Evolutionary conservation across 108 stramenopile genomes (phyloP).

Genomic region (Conticribra weissflogii): DNA sequence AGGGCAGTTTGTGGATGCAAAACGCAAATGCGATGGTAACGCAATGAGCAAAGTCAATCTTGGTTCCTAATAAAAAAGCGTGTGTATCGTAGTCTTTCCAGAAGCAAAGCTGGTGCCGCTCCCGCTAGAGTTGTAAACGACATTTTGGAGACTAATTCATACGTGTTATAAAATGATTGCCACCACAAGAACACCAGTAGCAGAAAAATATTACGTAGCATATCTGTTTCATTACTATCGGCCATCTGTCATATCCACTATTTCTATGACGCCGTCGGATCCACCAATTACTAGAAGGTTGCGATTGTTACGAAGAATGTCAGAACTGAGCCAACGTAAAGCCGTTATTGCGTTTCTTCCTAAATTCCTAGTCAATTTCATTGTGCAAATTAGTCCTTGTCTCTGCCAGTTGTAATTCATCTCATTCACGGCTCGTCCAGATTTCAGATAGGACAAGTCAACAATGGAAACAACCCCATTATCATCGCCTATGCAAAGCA

Average conservation of each 20-base stretch:
- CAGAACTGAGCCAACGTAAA: conserved; percentile 62
- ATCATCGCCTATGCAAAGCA: conserved; percentile 62
- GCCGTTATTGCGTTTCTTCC: conserved; percentile 60
- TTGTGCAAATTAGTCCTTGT: conserved; percentile 70
- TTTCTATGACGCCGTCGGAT: conserved; percentile 73
- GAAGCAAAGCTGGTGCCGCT: too few species aligned
- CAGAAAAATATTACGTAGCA: too few species aligned
- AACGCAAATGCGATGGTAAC: too few species aligned
- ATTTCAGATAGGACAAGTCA: conserved; percentile 70
- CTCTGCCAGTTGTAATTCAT: conserved; percentile 84
- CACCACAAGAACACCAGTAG: too few species aligned
- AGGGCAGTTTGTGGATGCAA: too few species aligned
- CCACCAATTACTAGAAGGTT: conserved; percentile 68
- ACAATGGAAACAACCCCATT: conserved; percentile 67
- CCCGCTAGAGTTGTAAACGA: too few species aligned
- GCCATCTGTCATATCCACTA: conserved; percentile 63
- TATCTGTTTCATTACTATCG: too few species aligned
- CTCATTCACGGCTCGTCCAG: conserved; percentile 67
- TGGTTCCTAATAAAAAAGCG: too few species aligned
- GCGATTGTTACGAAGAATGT: conserved; percentile 29
- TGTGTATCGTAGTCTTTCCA: too few species aligned
- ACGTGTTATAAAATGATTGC: too few species aligned
- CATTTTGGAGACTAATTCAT: too few species aligned
- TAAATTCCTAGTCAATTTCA: conserved; percentile 67
- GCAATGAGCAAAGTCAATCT: too few species aligned